Base-by-base conservation (phyloP, 2,329 filamentous ascomycete genomes). In the Ophiostoma angusticollis region DNA sequence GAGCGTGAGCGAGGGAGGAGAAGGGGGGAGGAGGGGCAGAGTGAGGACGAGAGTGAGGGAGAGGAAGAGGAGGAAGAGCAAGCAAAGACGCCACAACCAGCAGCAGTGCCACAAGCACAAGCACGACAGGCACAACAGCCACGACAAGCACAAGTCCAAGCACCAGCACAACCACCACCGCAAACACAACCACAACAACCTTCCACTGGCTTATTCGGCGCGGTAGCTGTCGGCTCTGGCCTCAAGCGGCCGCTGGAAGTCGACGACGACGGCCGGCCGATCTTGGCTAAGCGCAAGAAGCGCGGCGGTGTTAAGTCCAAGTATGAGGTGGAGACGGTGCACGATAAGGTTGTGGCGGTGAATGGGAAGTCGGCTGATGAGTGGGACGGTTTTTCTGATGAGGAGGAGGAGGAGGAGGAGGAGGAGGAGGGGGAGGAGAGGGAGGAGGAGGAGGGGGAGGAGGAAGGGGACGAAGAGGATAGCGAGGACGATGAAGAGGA, bases 231-330 rank as follows among this genome's bases (percentile, higher is more conserved):
- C 38, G 91, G 91, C 16, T 80, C 78, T 44, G 91, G 91, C 6
- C 59, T 98, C 43, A 96, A 96, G 57, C 72, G 87, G 30, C 85
- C 87, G 1, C 64, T 98, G 9, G 83, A 93, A 31, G 49, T 85
- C 9, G 85, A 84, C 45, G 77, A 84, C 1, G 75, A 80, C 42
- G 85, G 89, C 6, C 76, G 75, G 40, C 91, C 89, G 0, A 65
- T 94, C 3, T 75, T 96, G 37, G 80, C 82, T 53, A 91, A 85
- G 55, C 72, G 85, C 37, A 86, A 89, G 58, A 80, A 80, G 49
- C 70, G 79, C 58, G 67, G 78, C 56, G 68, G 72, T 5, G 61
- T 78, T 13, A 68, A 70, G 45, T 68, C 68, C 3, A 79, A 72
- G 44, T 50, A 96, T 38, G 79, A 81, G 53, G 89, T 85, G 54